phyloP scores from a whole-genome alignment of 768 basidiomycete genomes.

The Cubamyces lactineus region DNA sequence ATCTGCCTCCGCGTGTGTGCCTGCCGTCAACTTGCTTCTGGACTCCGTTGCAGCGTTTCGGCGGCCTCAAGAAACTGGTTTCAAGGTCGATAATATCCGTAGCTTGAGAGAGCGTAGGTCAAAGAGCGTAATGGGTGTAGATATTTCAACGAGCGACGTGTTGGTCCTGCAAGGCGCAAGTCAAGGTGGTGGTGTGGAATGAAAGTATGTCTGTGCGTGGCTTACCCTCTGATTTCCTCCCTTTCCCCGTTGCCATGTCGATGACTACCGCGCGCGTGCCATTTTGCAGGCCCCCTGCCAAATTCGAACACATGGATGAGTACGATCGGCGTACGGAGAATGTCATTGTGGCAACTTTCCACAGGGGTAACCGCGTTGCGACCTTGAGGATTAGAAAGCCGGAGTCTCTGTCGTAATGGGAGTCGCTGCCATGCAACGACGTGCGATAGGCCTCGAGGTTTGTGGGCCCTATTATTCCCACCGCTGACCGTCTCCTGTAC shows the following conservation, averaged over 20 bases:
- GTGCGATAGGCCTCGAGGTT: too few species aligned
- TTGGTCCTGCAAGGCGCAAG: constrained; percentile 6
- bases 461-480: too few species aligned
- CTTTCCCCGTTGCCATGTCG: constrained; percentile 24
- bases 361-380: too few species aligned
- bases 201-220: constrained; percentile 5
- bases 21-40: neutral
- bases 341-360: too few species aligned
- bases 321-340: too few species aligned
- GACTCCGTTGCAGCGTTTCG: constrained; percentile 9
- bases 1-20: constrained; percentile 21
- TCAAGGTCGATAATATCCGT: neutral
- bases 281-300: neutral
- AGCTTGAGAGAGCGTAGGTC: neutral
- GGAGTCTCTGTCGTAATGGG: too few species aligned
- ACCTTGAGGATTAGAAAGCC: too few species aligned
- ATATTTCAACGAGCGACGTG: constrained; percentile 13
- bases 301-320: neutral
- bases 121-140: constrained; percentile 3
- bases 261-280: constrained; percentile 4
- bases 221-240: neutral
- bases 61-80: neutral
- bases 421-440: too few species aligned
- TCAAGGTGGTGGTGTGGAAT: constrained; percentile 17
- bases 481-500: too few species aligned